These are phyloP conservation scores for Lasiodiplodia hormozganensis DNA, from an alignment of 2,329 filamentous ascomycete genomes.

Conservation along the genomic window DNA sequence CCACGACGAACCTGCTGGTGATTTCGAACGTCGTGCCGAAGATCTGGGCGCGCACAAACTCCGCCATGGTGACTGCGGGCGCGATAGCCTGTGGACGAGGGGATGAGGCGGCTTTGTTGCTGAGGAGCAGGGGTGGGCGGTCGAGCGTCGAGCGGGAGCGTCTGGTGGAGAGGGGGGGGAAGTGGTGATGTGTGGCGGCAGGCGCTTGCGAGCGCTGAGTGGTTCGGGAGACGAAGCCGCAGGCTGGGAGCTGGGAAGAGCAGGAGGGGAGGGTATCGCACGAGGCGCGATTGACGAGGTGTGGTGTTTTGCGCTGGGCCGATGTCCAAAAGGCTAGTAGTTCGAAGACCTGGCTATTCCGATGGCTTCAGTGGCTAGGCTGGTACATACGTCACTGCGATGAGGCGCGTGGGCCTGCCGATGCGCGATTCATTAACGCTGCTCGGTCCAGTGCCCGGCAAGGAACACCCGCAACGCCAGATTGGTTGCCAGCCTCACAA, in stretches of 20 bases:
- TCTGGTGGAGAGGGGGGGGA: conserved; percentile 5
- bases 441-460: conserved; percentile 21
- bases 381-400: conserved; percentile 24
- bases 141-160: conserved; percentile 12
- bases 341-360: conserved; percentile 12
- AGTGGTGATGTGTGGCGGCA: conserved; percentile 21
- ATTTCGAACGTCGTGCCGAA: conserved; percentile 99
- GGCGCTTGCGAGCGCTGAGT: conserved; percentile 23
- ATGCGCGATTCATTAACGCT: conserved; percentile 7
- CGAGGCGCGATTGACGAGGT: conserved; percentile 25
- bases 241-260: conserved; percentile 9
- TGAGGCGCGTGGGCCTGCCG: conserved; percentile 24
- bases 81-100: conserved; percentile 19
- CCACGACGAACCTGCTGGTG: conserved; percentile 79
- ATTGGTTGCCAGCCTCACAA: conserved; percentile 25
- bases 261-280: conserved; percentile 11
- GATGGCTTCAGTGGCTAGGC: conserved; percentile 21
- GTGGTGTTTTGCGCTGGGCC: conserved; percentile 24
- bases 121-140: conserved; percentile 7
- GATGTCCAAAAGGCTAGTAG: conserved; percentile 15
- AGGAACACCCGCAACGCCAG: conserved; percentile 24
- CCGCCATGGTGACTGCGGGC: conserved; percentile 76
- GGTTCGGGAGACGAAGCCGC: conserved; percentile 8
- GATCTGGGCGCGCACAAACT: conserved; percentile 99
- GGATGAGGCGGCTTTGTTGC: conserved; percentile 14